Conservation (phyloP, 768 basidiomycete genomes). For the Inosperma sp. region DNA sequence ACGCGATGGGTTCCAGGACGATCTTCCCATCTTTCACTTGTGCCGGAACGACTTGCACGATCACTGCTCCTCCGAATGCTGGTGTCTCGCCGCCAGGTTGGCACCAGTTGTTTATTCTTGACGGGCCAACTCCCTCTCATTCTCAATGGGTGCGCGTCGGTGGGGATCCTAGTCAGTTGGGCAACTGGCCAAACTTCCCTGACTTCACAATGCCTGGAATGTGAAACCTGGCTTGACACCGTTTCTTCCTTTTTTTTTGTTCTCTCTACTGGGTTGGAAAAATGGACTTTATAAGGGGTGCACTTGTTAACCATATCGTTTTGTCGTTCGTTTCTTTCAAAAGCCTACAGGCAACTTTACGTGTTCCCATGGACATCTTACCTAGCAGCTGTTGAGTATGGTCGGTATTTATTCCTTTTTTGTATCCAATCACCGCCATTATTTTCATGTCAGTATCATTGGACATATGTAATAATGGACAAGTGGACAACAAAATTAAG, state of each 20-base stretch:
- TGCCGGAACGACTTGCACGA: background rate
- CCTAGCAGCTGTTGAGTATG: too few relatives aligned
- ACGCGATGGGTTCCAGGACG: constrained; percentile 5
- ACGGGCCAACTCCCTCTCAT: constrained; percentile 74
- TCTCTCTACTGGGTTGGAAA: background rate
- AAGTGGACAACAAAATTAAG: too few relatives aligned
- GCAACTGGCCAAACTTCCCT: constrained; percentile 68
- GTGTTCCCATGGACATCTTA: too few relatives aligned
- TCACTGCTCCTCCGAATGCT: constrained; percentile 3
- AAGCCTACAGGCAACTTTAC: too few relatives aligned
- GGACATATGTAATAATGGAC: too few relatives aligned
- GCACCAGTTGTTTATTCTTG: constrained; percentile 72
- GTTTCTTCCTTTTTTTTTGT: background rate
- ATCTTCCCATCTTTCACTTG: constrained; percentile 6
- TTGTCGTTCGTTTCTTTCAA: too few relatives aligned
- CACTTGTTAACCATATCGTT: too few relatives aligned
- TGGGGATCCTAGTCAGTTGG: constrained; percentile 64
- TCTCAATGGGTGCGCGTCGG: constrained; percentile 76
- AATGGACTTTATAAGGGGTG: too few relatives aligned
- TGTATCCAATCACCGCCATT: too few relatives aligned
- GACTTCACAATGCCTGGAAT: constrained; percentile 69
- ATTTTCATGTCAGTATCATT: too few relatives aligned
- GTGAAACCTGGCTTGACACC: constrained; percentile 7
- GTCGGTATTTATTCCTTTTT: too few relatives aligned
- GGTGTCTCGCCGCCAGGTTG: constrained; percentile 57